A percentile compares a stretch with the other conserved stretches of the same genome.
These are phyloP conservation scores for Ganoderma multipileum DNA, from an alignment of 1,284 basidiomycete species.

Conservation along the genomic window DNA sequence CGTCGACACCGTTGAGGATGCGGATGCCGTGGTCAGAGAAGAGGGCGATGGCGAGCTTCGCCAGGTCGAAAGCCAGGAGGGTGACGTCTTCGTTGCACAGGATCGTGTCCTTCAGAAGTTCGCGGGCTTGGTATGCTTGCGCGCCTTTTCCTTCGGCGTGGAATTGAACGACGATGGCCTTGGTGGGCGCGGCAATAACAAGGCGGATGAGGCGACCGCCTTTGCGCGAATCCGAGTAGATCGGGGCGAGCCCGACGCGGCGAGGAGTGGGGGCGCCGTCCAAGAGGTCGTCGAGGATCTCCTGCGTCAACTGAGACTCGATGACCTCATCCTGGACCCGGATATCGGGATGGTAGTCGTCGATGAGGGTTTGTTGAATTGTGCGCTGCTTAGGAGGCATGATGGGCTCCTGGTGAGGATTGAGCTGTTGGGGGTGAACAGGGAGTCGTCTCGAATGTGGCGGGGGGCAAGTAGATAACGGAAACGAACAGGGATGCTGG, in stretches of 20 bases:
- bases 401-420: slow-evolving; percentile 20
- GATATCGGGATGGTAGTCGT: slow-evolving; percentile 31
- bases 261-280: slow-evolving; percentile 20
- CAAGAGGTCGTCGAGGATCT: slow-evolving; percentile 31
- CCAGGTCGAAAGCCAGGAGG: slow-evolving; percentile 53
- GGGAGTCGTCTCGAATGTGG: slow-evolving; percentile 26
- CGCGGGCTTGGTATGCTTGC: slow-evolving; percentile 31
- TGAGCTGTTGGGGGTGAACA: background rate
- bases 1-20: slow-evolving; percentile 56
- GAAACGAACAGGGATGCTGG: background rate
- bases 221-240: slow-evolving; percentile 27
- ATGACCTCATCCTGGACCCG: slow-evolving; percentile 23
- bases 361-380: slow-evolving; percentile 38
- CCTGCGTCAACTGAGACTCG: slow-evolving; percentile 33
- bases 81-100: slow-evolving; percentile 35
- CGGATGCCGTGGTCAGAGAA: slow-evolving; percentile 47
- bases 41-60: slow-evolving; percentile 49
- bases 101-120: slow-evolving; percentile 34
- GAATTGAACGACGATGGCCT: slow-evolving; percentile 39
- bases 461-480: background rate
- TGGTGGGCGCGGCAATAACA: slow-evolving; percentile 32
- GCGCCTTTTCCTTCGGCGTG: slow-evolving; percentile 29
- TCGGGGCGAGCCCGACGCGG: slow-evolving; percentile 39
- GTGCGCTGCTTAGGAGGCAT: slow-evolving; percentile 25
- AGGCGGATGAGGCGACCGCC: slow-evolving; percentile 37